Evolutionary conservation across 768 basidiomycete genomes (phyloP), one percentile per base, ranked within the genome.

Genomic region (Suillus weaverae): DNA sequence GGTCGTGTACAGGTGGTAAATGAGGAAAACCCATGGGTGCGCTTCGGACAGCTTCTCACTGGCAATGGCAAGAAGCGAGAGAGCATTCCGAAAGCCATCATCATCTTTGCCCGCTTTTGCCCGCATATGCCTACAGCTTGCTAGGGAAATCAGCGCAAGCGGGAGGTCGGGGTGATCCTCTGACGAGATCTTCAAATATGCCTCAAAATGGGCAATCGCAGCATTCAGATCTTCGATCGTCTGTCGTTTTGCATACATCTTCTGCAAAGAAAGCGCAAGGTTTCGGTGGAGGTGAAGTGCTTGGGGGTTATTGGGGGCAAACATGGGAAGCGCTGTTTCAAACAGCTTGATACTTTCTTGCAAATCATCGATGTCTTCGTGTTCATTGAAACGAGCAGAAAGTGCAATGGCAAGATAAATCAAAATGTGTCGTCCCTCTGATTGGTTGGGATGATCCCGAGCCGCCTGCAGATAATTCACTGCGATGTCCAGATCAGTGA

Each of bases 401-500:
- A 73, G 43, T 10, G 61, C 2, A 14, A 64, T 66, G 26, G 69
- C 73, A 16, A 73, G 64, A 30, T 2, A 0, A 26, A 35, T 55
- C 1, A 32, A n/a, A 38, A 53, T 20, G 26, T 69, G 69, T 8
- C 30, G 50, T 3, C 62, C 55, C 13, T 71, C 66, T 0, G 20
- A 16, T 16, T 35, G 35, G 41, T 48, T 16, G 20, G 73, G 64
- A 7, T 71, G 57, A 4, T 64, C 59, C 35, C 61, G 35, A 7
- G 64, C 73, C 18, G 13, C 46, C 11, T 65, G 64, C 20, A 60
- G 10, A 33, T 20, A 60, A 13, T 65, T 66, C 1, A 74, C 68
- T 16, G 70, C 73, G 2, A 36, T 7, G 32, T 71, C 65, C 48
- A 74, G 53, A 59, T 73, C 72, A 0, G 1, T 56, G 22, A 26